Percentiles rank a stretch among this genome's conserved stretches.
Conservation (phyloP, 495 filamentous ascomycete species). For the Aspergillus cavernicola region DNA sequence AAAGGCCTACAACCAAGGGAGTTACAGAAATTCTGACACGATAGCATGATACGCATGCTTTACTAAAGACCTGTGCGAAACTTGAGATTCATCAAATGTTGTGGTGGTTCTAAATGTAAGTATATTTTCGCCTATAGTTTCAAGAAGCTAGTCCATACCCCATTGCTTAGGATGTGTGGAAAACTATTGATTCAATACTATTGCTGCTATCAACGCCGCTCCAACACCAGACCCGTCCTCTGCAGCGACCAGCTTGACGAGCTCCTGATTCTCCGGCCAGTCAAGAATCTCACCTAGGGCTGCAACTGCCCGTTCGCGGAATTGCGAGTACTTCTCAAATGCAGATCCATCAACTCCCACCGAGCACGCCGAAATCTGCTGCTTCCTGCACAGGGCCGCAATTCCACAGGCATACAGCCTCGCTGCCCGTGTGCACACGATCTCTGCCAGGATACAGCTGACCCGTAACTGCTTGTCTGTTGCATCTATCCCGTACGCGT, state of each 20-base stretch:
- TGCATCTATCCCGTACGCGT: constrained; percentile 60
- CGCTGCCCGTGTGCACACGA: constrained; percentile 85
- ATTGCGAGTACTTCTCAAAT: constrained; percentile 91
- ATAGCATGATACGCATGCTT: no score
- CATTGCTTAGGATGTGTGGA: no score
- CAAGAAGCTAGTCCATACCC: no score
- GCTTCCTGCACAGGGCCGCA: constrained; percentile 88
- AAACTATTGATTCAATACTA: no score
- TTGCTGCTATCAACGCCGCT: constrained; percentile 6
- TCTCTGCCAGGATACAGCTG: constrained; percentile 72
- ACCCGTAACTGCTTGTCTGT: constrained; percentile 72
- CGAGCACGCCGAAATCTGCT: constrained; percentile 68
- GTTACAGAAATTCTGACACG: no score
- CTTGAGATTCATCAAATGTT: no score
- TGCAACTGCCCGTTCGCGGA: constrained; percentile 74
- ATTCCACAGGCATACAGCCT: constrained; percentile 88
- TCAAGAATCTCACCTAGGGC: constrained; percentile 54
- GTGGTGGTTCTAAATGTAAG: no score
- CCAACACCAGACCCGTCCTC: constrained; percentile 12
- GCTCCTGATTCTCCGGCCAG: constrained; percentile 1
- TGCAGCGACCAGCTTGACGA: constrained; percentile 1
- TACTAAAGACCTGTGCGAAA: no score
- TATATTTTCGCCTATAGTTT: no score
- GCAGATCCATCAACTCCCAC: constrained; percentile 92
- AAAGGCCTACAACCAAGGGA: no score